Evolutionary conservation across 306 rosid genomes (phyloP).

Genomic region (Medicago truncatula): DNA sequence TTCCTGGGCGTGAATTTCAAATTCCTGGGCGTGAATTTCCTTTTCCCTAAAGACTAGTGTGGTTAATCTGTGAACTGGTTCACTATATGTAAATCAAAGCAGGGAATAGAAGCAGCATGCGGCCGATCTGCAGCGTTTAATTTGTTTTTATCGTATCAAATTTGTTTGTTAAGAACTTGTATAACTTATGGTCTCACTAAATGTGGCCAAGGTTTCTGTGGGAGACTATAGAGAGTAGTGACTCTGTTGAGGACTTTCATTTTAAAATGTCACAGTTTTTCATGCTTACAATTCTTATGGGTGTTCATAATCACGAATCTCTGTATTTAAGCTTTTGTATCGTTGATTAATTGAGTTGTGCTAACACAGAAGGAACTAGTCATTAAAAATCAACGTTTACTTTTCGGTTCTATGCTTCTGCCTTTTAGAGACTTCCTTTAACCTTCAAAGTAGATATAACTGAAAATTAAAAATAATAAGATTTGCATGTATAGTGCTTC

Average conservation of each 20-base stretch:
- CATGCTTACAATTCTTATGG: conserved; percentile 4
- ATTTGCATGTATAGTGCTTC: too few species aligned
- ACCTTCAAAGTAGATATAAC: too few species aligned
- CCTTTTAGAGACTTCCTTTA: too few species aligned
- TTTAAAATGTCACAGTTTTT: conserved; percentile 1
- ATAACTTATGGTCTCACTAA: conserved; percentile 24
- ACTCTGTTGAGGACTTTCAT: not conserved
- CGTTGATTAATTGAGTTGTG: not conserved
- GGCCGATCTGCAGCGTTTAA: conserved; percentile 36
- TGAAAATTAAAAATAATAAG: too few species aligned
- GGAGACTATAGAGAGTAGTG: conserved; percentile 45
- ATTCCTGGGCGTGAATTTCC: conserved; percentile 39
- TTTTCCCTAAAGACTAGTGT: conserved; percentile 40
- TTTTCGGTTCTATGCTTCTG: too few species aligned
- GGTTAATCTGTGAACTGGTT: conserved; percentile 44
- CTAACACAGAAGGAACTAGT: not conserved
- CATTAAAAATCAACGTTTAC: too few species aligned
- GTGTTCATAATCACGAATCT: conserved; percentile 9
- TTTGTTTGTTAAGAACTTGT: conserved; percentile 28
- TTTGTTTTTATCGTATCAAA: conserved; percentile 35
- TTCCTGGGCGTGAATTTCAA: too few species aligned
- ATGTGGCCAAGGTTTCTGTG: conserved; percentile 37
- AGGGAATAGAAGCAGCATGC: conserved; percentile 41
- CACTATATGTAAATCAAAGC: conserved; percentile 35
- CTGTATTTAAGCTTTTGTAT: not conserved